A percentile compares a stretch with the other conserved stretches of the same genome.
These are phyloP conservation scores for Phytopythium helicoides DNA, from an alignment of 352 stramenopile species.

Conservation along the genomic window DNA sequence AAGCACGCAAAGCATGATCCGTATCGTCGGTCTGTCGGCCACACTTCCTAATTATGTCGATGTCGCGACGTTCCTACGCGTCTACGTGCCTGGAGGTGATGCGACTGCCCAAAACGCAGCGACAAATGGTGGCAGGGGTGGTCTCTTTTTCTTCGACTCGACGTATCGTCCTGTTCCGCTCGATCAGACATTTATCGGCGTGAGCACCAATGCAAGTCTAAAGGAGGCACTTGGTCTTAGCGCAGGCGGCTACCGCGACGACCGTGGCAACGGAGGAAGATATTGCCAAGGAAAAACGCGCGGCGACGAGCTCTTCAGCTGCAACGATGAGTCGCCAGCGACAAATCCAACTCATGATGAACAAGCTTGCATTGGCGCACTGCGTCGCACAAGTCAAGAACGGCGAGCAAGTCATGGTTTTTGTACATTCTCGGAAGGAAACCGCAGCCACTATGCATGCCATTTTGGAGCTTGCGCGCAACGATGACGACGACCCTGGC, in stretches of 20 bases:
- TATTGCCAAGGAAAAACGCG: conserved; percentile 36
- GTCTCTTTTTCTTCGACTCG: conserved; percentile 98
- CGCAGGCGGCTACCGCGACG: conserved; percentile 37
- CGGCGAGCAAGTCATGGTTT: conserved; percentile 97
- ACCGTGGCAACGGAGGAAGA: conserved; percentile 51
- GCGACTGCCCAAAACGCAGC: conserved; percentile 58
- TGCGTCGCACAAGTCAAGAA: conserved; percentile 64
- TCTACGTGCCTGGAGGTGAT: conserved; percentile 74
- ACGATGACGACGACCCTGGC: conserved; percentile 54
- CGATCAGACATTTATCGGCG: conserved; percentile 98
- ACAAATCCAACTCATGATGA: conserved; percentile 81
- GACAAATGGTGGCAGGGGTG: conserved; percentile 75
- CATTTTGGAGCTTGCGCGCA: conserved; percentile 88
- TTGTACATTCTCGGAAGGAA: conserved; percentile 99
- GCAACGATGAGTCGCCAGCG: conserved; percentile 54
- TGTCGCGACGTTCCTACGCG: conserved; percentile 96
- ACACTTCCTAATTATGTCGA: conserved; percentile 99
- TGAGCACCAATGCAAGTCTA: conserved; percentile 76
- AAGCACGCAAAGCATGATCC: conserved; percentile 95
- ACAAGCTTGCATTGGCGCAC: conserved; percentile 76
- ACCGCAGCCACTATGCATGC: conserved; percentile 94
- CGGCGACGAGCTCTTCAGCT: conserved; percentile 7
- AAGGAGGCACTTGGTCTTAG: conserved; percentile 64
- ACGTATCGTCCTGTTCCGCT: conserved; percentile 98
- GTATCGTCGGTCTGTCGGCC: conserved; percentile 97